phyloP scores from a whole-genome alignment of 345 rosid genomes.

The Salix arbutifolia region DNA sequence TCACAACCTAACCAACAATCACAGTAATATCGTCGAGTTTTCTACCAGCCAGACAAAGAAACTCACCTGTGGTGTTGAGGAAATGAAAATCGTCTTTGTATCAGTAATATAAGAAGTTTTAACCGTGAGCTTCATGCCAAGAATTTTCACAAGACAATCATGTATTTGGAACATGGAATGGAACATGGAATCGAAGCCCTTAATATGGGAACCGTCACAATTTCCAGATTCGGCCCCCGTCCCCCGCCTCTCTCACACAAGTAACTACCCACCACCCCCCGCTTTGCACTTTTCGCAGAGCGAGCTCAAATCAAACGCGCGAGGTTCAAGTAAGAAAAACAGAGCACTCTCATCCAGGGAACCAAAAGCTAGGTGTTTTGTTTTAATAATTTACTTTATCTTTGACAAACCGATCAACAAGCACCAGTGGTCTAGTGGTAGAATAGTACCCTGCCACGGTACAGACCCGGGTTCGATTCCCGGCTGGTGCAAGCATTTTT shows the following conservation, averaged over 20 bases:
- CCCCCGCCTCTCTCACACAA: not conserved
- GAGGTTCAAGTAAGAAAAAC: not conserved
- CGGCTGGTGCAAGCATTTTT: not conserved
- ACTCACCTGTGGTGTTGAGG: constrained; percentile 4
- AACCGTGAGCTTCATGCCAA: constrained; percentile 82
- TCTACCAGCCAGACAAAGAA: constrained; percentile 54
- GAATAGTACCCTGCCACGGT: constrained; percentile 37
- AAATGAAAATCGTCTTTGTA: not conserved
- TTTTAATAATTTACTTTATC: rapidly evolving
- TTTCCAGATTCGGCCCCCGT: constrained; percentile 22
- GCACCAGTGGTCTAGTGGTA: constrained; percentile 57
- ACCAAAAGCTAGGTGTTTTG: not conserved
- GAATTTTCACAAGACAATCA: constrained; percentile 20
- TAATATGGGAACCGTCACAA: constrained; percentile 51
- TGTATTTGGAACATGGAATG: constrained; percentile 5
- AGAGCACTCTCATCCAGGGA: not conserved
- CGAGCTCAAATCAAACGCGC: not conserved
- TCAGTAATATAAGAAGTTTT: not conserved
- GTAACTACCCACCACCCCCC: not conserved
- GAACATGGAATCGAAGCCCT: constrained; percentile 39
- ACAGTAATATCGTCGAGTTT: constrained; percentile 88
- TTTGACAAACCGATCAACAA: rapidly evolving
- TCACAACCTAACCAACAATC: constrained; percentile 55
- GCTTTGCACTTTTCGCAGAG: not conserved
- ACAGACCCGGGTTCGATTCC: constrained; percentile 27